phyloP scores from a whole-genome alignment of 768 basidiomycete genomes.

The Boletus pseudo-olivaceus region DNA sequence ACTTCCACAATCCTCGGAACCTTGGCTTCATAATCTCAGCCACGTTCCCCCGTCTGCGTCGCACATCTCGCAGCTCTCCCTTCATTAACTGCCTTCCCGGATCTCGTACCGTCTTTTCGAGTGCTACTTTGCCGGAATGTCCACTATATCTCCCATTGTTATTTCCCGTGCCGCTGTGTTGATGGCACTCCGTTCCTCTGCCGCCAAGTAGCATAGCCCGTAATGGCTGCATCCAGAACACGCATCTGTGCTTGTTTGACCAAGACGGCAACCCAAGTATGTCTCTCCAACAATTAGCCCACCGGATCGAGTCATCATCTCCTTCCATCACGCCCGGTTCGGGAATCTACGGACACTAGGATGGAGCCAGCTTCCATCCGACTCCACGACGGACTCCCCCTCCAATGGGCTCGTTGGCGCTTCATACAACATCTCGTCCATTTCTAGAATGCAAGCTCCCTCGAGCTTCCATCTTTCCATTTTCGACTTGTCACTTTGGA shows the following conservation, averaged over 20 bases:
- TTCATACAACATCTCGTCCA: slow-evolving; percentile 1
- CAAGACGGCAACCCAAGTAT: not conserved
- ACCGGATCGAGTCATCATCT: not conserved
- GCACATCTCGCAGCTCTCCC: not conserved
- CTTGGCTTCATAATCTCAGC: not conserved
- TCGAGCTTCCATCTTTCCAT: slow-evolving; percentile 18
- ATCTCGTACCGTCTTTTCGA: slow-evolving; percentile 1
- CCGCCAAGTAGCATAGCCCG: not conserved
- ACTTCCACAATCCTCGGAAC: slow-evolving; percentile 2
- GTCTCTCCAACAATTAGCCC: slow-evolving; percentile 2
- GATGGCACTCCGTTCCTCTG: not conserved
- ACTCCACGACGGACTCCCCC: not conserved
- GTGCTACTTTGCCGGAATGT: not conserved
- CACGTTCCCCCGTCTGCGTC: slow-evolving; percentile 4
- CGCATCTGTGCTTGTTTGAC: not conserved
- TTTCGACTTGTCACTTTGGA: slow-evolving; percentile 5
- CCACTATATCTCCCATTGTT: slow-evolving; percentile 13
- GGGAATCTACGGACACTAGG: slow-evolving; percentile 4
- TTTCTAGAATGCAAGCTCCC: slow-evolving; percentile 12
- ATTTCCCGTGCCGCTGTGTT: not conserved
- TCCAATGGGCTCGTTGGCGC: not conserved
- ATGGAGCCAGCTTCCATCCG: slow-evolving; percentile 4
- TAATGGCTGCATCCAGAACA: not conserved
- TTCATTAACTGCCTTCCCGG: slow-evolving; percentile 5
- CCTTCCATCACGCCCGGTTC: slow-evolving; percentile 3